Base-by-base conservation (phyloP, 2,329 filamentous ascomycete genomes). In the Fonsecaea pugnacius region DNA sequence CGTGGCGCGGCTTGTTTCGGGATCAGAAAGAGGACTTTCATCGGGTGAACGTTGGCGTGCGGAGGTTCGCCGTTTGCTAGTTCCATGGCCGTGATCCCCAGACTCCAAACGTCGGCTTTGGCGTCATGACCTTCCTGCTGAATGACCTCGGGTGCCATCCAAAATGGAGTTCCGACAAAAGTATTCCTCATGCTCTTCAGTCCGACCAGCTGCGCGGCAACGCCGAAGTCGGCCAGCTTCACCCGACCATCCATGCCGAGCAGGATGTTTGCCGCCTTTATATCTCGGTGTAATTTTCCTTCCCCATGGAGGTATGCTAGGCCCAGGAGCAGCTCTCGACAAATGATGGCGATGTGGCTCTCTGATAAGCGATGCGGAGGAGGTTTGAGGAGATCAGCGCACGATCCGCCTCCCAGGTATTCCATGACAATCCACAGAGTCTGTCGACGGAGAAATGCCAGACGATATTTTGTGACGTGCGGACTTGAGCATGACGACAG, bases 371-470 rank as follows among this genome's bases (percentile, higher is more conserved):
- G 16, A 66, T 78, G 62, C 75, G 75, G 61, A 33, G 70, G 68
- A 4, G 70, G 67, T 58, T 69, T 71, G 55, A 96, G 91, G 82
- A 99, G 78, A 76, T 99, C 95, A 69, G 97, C 84, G 76, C 95
- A 97, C 18, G 95, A 98, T 46, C 95, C 95, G 68, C 95, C 95
- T 5, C 95, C 95, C 10, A 99, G 82, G 74, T 90, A 99, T 78
- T 99, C 95, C 95, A 99, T 99, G 64, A 98, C 92, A 74, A 99
- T 99, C 95, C 95, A 99, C 82, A 99, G 82, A 79, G 98, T 99
- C 76, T 93, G 91, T 30, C 95, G 95, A 71, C 91, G 88, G n/a
- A 98, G 85, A 77, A 98, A 99, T 75, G 93, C 97, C 24, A 91
- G 91, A 76, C 93, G 96, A 83, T 99, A 99, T 75, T 96, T 91